phyloP scores from a whole-genome alignment of 2,329 filamentous ascomycete species.

The Ophiostoma sp. region DNA sequence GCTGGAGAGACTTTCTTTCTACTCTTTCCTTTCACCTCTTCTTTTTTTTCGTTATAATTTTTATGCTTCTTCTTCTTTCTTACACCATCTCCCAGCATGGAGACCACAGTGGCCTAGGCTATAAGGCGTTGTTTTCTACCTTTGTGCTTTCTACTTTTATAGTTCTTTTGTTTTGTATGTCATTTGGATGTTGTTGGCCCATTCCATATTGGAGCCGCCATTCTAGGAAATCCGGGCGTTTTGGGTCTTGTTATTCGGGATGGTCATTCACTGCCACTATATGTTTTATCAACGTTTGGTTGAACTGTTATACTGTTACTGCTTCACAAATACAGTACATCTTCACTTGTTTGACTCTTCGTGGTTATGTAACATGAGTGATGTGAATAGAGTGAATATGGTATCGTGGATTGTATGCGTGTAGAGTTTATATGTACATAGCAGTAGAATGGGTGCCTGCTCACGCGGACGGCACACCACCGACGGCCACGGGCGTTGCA shows the following conservation, averaged over 20 bases:
- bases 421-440: not conserved
- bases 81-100: not conserved
- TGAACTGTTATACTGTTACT: not conserved
- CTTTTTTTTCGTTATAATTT: not conserved
- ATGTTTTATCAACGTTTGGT: not conserved
- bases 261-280: not conserved
- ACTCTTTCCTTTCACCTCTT: not conserved
- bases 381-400: not conserved
- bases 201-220: not conserved
- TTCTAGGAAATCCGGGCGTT: not conserved
- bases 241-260: not conserved
- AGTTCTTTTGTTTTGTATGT: not conserved
- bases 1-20: not conserved
- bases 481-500: not conserved
- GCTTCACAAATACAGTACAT: not conserved
- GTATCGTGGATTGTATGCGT: constrained; percentile 2
- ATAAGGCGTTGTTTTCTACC: not conserved
- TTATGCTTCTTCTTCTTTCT: not conserved
- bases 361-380: not conserved
- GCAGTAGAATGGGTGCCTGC: too few species aligned
- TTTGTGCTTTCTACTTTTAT: not conserved
- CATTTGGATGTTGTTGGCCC: not conserved
- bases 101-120: not conserved
- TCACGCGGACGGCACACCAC: not conserved
- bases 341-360: not conserved